Evolutionary conservation across 192 early-diverging fungal species (phyloP), one percentile per base, ranked within the genome.

Genomic region (Linnemannia elongata): DNA sequence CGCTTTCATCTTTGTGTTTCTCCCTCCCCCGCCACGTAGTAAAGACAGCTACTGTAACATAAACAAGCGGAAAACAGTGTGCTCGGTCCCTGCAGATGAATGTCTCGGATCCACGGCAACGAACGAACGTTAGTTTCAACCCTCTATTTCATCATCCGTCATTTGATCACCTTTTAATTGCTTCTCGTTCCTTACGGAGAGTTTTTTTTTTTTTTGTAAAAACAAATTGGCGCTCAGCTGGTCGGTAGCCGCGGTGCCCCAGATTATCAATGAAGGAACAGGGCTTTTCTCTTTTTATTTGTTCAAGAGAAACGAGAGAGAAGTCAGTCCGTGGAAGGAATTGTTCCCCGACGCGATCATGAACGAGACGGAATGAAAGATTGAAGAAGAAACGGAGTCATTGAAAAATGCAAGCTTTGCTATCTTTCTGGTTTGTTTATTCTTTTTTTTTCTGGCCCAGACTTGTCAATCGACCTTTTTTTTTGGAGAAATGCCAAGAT

Each of bases 71-170:
- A 1, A 52, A 52, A 52, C 18, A 52, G 17, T 52, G 49, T 66
- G 60, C 60, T 66, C 60, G 60, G 60, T 66, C 60, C 60, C 10
- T 66, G 30, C 60, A 66, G 27, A 66, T 13, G 30, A 30, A 66
- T 66, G 60, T 33, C 60, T 66, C 60, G 60, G 60, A 66, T 66
- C 60, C 60, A 66, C 60, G 60, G 60, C 60, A 66, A 66, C 30
- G 27, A 66, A 57, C 7, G n/a, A n/a, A n/a, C n/a, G 12, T 47
- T 24, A 24, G 54, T 55, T n/a, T 63, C 27, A 63, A 63, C 12
- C 27, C 60, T 33, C 27, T 30, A 33, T 5, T 66, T 63, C 60
- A 33, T 30, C 12, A 9, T 33, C 60, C 60, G 27, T 63, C 60
- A 13, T 30, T 63, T 13, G 24, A 30, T 66, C 60, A 33, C 38